Evolutionary conservation across 306 rosid genomes (phyloP), one percentile per base, ranked within the genome.

Genomic region (Macrotyloma uniflorum): DNA sequence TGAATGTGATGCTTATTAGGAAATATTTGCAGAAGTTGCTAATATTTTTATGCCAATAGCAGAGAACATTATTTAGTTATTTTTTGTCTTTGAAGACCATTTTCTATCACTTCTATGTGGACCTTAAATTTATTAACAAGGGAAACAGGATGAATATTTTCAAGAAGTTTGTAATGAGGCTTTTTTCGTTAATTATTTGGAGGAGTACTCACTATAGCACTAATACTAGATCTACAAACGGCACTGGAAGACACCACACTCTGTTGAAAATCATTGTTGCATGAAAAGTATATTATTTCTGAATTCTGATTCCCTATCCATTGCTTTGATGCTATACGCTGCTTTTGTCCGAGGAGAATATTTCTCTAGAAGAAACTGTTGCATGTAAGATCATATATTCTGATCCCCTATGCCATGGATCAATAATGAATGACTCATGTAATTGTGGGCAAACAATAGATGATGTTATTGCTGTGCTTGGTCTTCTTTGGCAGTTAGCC

Each of bases 281-380:
- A 12, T 54, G 55, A 54, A 66, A 30, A 50, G 5, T 38, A 7
- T 36, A 72, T 63, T 51, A 63, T 72, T 58, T 24, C 65, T 24
- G 32, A 55, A 55, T 19, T 51, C 53, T 3, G 33, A 49, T 75
- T 40, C 49, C 36, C 19, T 36, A 18, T 49, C 67, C 67, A 71
- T 24, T 8, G 10, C 30, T 74, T 57, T 35, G 38, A 67, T 45
- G 75, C 54, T 36, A 23, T 11, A 67, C 58, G 54, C 5, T 13
- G 20, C 46, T 45, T 35, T 68, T 70, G 72, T 58, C 8, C 8
- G 30, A 38, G 47, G 20, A 19, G 26, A 53, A 10, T 22, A 57
- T 82, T 67, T 68, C 50, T 77, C 47, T 77, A 71, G 3, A 59
- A 78, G 67, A 36, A 51, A 43, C 35, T 40, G 46, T 72, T 77